These are phyloP conservation scores for Penicillium ochrochloron DNA, from an alignment of 495 filamentous ascomycete species.

Conservation along the genomic window DNA sequence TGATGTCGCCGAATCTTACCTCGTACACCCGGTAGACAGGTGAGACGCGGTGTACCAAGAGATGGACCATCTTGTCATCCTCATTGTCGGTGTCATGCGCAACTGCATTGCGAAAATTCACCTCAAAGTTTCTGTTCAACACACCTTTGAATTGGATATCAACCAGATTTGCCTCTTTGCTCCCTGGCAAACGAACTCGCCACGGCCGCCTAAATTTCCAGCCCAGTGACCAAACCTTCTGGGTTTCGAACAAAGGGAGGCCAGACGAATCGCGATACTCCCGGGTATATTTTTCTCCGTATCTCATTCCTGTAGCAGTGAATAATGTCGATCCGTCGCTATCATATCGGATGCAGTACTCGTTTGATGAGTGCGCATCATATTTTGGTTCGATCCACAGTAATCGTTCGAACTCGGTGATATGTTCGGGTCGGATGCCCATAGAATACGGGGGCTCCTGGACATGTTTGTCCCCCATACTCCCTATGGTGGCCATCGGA, in stretches of 20 bases:
- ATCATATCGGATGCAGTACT: slow-evolving; percentile 26
- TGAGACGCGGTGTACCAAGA: too few relatives aligned
- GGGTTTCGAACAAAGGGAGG: slow-evolving; percentile 26
- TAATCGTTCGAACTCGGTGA: slow-evolving; percentile 17
- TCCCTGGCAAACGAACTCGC: slow-evolving; percentile 17
- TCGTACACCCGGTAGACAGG: too few relatives aligned
- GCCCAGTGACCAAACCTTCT: background rate
- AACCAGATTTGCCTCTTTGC: too few relatives aligned
- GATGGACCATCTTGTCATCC: too few relatives aligned
- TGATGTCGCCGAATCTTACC: slow-evolving; percentile 9
- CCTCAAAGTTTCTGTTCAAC: too few relatives aligned
- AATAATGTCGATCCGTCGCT: slow-evolving; percentile 22
- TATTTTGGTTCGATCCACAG: slow-evolving; percentile 27
- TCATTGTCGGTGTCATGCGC: too few relatives aligned
- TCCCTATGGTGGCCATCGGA: too few relatives aligned
- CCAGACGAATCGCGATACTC: slow-evolving; percentile 31
- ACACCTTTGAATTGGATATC: too few relatives aligned
- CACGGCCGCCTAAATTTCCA: slow-evolving; percentile 14
- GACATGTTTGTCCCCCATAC: too few relatives aligned
- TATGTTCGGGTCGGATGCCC: too few relatives aligned
- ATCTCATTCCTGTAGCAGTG: slow-evolving; percentile 27
- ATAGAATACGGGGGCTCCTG: too few relatives aligned
- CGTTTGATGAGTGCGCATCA: slow-evolving; percentile 17
- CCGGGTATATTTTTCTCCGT: slow-evolving; percentile 15
- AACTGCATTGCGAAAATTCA: too few relatives aligned